A percentile compares a stretch with the other conserved stretches of the same genome.
phyloP scores from a whole-genome alignment of 106 monocot genomes.

The Alisma plantagoaquatica region DNA sequence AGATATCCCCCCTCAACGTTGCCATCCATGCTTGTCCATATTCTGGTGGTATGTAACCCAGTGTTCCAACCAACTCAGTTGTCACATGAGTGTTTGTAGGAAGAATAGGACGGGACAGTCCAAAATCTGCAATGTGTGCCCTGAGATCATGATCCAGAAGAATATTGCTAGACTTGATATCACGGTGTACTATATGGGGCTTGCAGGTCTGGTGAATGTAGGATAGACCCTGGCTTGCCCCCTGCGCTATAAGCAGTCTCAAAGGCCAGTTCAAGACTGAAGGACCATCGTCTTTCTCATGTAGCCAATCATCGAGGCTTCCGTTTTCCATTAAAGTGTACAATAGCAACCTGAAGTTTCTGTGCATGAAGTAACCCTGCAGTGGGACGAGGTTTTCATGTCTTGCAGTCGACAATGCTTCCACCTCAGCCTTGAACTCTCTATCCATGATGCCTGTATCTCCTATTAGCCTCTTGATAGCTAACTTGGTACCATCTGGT shows the following conservation, averaged over 20 bases:
- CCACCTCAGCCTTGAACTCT: conserved; percentile 65
- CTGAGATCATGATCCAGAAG: conserved; percentile 41
- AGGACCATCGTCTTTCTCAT: conserved; percentile 39
- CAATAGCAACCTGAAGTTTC: conserved; percentile 39
- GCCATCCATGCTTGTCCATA: conserved; percentile 26
- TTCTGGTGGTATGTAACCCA: conserved; percentile 72
- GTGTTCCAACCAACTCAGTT: conserved; percentile 57
- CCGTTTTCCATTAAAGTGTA: conserved; percentile 77
- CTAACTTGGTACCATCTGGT: conserved; percentile 32
- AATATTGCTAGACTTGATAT: conserved; percentile 73
- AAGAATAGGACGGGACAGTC: conserved; percentile 44
- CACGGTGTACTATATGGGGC: conserved; percentile 56
- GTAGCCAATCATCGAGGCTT: conserved; percentile 70
- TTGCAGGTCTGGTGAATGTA: conserved; percentile 57
- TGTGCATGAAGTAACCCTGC: conserved; percentile 45
- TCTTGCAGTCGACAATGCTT: conserved; percentile 49
- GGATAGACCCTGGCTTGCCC: conserved; percentile 41
- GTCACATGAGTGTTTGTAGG: conserved; percentile 60
- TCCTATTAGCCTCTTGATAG: conserved; percentile 60
- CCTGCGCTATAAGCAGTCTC: conserved; percentile 46
- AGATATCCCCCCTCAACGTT: conserved; percentile 14
- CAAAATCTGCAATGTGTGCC: conserved; percentile 60
- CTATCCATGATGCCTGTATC: conserved; percentile 51
- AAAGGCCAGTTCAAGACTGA: conserved; percentile 32
- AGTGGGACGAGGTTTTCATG: conserved; percentile 59